Percentiles rank a stretch among this genome's conserved stretches.
Conservation (phyloP, 2,329 filamentous ascomycete genomes). For the Fonsecaea multimorphosa region DNA sequence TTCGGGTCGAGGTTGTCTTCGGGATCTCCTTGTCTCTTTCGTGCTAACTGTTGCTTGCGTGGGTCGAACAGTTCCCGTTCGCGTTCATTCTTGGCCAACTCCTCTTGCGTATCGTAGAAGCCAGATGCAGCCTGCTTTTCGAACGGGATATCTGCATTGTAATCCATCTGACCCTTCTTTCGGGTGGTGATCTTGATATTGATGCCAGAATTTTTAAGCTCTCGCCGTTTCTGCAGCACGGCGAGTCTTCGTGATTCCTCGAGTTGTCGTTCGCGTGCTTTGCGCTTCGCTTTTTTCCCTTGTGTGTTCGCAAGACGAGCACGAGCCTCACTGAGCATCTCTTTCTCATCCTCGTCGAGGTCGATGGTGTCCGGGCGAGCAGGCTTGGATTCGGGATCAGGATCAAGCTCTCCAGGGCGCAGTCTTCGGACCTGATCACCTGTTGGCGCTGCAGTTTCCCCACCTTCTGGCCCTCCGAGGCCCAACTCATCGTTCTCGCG, state of each 20-base stretch:
- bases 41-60: constrained; percentile 85
- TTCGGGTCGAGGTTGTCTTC: constrained; percentile 83
- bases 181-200: constrained; percentile 93
- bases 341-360: constrained; percentile 98
- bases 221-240: constrained; percentile 89
- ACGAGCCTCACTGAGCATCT: constrained; percentile 97
- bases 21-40: constrained; percentile 90
- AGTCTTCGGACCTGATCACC: constrained; percentile 90
- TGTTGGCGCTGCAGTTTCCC: constrained; percentile 82
- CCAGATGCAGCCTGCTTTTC: constrained; percentile 87
- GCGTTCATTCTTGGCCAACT: constrained; percentile 78
- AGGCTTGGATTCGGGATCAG: constrained; percentile 96
- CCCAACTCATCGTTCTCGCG: constrained; percentile 81
- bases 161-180: constrained; percentile 98
- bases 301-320: constrained; percentile 96
- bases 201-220: constrained; percentile 96
- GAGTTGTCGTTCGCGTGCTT: constrained; percentile 91
- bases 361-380: constrained; percentile 96
- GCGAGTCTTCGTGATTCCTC: constrained; percentile 92
- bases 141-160: constrained; percentile 98
- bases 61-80: constrained; percentile 88
- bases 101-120: constrained; percentile 92
- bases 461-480: constrained; percentile 82
- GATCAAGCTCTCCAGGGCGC: constrained; percentile 88
- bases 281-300: constrained; percentile 98